Percentiles rank a stretch among this genome's conserved stretches.
Evolutionary conservation across 139 green algal species (phyloP).

Genomic region (Dunaliella primolecta): DNA sequence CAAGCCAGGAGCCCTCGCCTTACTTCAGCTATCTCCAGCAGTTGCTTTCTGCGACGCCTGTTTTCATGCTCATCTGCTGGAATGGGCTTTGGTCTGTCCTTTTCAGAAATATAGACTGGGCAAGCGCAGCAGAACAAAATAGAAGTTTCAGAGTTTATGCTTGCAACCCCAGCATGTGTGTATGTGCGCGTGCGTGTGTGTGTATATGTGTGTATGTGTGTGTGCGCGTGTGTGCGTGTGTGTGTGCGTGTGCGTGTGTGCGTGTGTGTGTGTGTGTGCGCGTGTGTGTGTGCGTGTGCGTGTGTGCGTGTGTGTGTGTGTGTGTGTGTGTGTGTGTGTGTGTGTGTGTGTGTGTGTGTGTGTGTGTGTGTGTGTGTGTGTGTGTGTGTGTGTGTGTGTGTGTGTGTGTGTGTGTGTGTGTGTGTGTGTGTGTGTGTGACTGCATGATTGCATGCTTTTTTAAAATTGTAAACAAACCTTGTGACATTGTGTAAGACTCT

Average conservation of each 20-base stretch:
- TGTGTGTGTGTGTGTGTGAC: not conserved
- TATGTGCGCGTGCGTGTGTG: not conserved
- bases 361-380: not conserved
- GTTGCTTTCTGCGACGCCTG: slow-evolving; percentile 7
- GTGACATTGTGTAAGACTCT: slow-evolving; percentile 5
- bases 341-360: not conserved
- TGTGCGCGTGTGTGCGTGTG: not conserved
- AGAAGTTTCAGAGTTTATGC: too few species aligned
- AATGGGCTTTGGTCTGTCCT: slow-evolving; percentile 29
- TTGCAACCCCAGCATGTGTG: too few species aligned
- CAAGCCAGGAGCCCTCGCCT: too few species aligned
- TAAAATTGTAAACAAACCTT: too few species aligned
- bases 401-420: not conserved
- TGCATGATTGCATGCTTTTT: too few species aligned
- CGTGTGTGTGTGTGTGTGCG: not conserved
- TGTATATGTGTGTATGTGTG: not conserved
- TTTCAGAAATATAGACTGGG: slow-evolving; percentile 20
- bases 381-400: not conserved
- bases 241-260: not conserved
- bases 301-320: not conserved
- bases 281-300: not conserved
- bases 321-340: not conserved
- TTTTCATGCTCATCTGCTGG: slow-evolving; percentile 31
- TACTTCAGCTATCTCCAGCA: not conserved
- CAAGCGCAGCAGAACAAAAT: too few species aligned